Base-by-base conservation (phyloP, 495 filamentous ascomycete species). In the Xylaria scruposa region DNA sequence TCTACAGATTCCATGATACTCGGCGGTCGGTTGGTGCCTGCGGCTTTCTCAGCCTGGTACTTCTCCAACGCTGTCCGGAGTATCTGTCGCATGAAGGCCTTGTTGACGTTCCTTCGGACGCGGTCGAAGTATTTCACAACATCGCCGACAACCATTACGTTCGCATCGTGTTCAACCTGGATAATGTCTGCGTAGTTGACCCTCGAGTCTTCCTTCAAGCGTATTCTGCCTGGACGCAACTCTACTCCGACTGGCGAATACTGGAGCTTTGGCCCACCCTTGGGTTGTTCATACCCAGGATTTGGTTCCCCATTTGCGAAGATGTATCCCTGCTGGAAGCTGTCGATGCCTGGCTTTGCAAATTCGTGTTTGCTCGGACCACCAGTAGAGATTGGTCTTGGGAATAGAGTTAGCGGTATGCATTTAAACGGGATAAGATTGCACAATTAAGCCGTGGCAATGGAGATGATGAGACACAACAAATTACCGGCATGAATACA, bases 131-230 rank as follows among this genome's bases (percentile, higher is more conserved):
- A 79, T 53, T 75, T 74, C 53, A 79, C 77, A 46, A 79, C 77
- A 47, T 79, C 77, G 33, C 77, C 77, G 44, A 79, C 75, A 13
- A 79, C 76, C 58, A 79, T 71, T 47, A 79, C 77, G 29, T 79
- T 68, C n/a, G 77, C 77, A 59, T 79, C 77, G 63, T 76, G 77
- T 40, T 78, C 74, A 59, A 79, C 67, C 9, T 79, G 74, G 54
- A 79, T 74, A 9, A 79, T 79, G 67, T 79, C 77, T 44, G 77
- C 77, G 67, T 79, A 79, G 70, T 79, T 79, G 74, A 74, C 77
- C 62, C 77, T 71, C 0, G 77, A 79, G 53, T 79, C 77, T 47
- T 79, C 77, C 61, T 78, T 79, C 46, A 79, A 62, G 40, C 77
- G 77, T 72, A 79, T 73, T 68, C 77, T 74, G 19, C 77, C 77